Evolutionary conservation across 768 basidiomycete genomes (phyloP).

Genomic region (Clavaria fumosa): DNA sequence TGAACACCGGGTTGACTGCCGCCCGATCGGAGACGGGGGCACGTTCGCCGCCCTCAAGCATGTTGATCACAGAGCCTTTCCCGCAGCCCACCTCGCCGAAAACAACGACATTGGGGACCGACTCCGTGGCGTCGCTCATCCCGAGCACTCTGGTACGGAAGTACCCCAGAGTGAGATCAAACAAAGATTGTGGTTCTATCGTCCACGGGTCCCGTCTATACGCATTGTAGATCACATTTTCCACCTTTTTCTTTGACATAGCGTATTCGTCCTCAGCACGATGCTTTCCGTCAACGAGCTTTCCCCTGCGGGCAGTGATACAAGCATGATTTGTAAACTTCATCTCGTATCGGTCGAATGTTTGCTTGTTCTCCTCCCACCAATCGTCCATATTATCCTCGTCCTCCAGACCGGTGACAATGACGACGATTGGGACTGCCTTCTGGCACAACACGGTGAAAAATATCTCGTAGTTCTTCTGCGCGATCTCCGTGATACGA

Average conservation of each 20-base stretch:
- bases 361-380: background rate
- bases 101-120: slow-evolving; percentile 6
- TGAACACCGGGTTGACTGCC: background rate
- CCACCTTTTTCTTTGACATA: slow-evolving; percentile 2
- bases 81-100: slow-evolving; percentile 11
- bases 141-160: background rate
- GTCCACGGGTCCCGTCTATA: slow-evolving; percentile 1
- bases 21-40: slow-evolving; percentile 13
- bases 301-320: slow-evolving; percentile 1
- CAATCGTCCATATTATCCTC: slow-evolving; percentile 1
- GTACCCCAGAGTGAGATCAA: background rate
- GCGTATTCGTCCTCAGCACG: background rate
- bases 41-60: slow-evolving; percentile 14
- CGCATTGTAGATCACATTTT: background rate
- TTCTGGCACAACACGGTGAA: background rate
- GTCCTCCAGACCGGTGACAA: slow-evolving; percentile 4
- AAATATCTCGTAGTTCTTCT: slow-evolving; percentile 3
- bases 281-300: background rate
- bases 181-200: slow-evolving; percentile 1
- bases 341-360: slow-evolving; percentile 1
- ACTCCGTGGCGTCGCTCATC: background rate
- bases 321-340: background rate
- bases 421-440: background rate
- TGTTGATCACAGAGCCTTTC: slow-evolving; percentile 22
- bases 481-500: background rate